A percentile compares a stretch with the other conserved stretches of the same genome.
Conservation (phyloP, 2,329 filamentous ascomycete species). For the Plectosphaerella cucumerina region DNA sequence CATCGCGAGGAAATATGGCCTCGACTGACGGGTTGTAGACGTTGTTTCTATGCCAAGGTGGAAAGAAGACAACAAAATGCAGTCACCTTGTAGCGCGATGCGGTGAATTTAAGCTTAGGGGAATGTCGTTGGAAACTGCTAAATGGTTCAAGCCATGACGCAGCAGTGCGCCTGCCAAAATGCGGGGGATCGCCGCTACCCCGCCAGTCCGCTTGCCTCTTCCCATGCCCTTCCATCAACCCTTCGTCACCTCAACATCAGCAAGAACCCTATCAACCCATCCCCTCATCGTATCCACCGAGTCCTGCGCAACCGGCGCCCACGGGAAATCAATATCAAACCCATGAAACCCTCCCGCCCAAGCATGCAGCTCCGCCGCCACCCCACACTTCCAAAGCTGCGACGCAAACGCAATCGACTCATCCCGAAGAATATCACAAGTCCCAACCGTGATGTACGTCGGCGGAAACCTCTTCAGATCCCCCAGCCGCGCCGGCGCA, state of each 20-base stretch:
- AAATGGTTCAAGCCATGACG: no score
- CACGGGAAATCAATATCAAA: slow-evolving; percentile 22
- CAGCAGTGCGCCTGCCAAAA: no score
- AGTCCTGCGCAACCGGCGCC: not conserved
- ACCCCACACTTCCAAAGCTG: slow-evolving; percentile 35
- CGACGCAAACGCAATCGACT: slow-evolving; percentile 17
- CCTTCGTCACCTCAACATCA: not conserved
- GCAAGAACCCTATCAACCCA: not conserved
- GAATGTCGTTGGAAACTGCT: no score
- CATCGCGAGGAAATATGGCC: no score
- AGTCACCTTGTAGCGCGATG: no score
- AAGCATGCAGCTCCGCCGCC: slow-evolving; percentile 37
- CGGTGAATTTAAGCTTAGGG: no score
- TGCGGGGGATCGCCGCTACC: no score
- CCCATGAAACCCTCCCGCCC: slow-evolving; percentile 34
- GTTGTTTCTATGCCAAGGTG: no score
- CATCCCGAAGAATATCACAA: slow-evolving; percentile 25
- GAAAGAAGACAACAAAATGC: no score
- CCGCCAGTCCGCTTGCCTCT: no score
- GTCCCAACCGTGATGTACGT: slow-evolving; percentile 39
- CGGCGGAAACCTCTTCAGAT: slow-evolving; percentile 33
- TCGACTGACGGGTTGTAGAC: no score
- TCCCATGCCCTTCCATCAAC: no score
- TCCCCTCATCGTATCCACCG: not conserved
- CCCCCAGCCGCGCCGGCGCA: slow-evolving; percentile 28